phyloP scores from a whole-genome alignment of 805 yeast species.

The Cyberlindnera misumaiensis region DNA sequence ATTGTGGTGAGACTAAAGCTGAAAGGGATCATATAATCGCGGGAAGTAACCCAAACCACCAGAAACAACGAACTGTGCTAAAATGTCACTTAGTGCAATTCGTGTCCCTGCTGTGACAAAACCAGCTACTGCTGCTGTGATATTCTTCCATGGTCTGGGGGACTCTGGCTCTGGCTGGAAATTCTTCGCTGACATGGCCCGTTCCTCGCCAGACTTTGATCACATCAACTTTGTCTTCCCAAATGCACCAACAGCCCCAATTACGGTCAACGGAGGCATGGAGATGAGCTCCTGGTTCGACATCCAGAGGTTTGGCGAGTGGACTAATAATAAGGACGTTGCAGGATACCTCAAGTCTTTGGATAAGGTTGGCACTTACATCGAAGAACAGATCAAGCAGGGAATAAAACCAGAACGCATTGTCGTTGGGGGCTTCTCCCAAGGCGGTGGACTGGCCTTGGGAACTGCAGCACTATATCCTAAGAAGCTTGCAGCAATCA shows the following conservation, averaged over 20 bases:
- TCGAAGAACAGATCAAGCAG: constrained; percentile 42
- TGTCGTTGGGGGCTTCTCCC: constrained; percentile 92
- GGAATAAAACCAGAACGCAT: constrained; percentile 61
- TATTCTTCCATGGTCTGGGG: constrained; percentile 86
- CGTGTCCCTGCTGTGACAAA: constrained; percentile 24
- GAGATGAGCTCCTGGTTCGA: constrained; percentile 87
- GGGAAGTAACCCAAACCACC: background rate
- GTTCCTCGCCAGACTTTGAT: constrained; percentile 36
- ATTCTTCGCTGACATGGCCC: constrained; percentile 64
- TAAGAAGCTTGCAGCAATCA: constrained; percentile 67
- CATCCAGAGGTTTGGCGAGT: constrained; percentile 46
- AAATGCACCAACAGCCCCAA: constrained; percentile 71
- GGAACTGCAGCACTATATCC: constrained; percentile 51
- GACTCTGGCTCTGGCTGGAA: constrained; percentile 89
- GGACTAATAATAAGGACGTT: constrained; percentile 37
- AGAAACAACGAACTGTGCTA: background rate
- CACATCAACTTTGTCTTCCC: constrained; percentile 80
- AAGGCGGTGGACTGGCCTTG: constrained; percentile 80
- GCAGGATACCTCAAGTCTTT: constrained; percentile 48
- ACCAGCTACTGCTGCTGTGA: constrained; percentile 55
- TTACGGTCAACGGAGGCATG: constrained; percentile 61
- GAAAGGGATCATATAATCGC: no score
- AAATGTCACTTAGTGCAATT: constrained; percentile 22
- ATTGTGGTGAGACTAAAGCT: background rate
- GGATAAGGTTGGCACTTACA: constrained; percentile 35